phyloP scores from a whole-genome alignment of 2,329 filamentous ascomycete species.

The Ophiosphaerella herpotricha region DNA sequence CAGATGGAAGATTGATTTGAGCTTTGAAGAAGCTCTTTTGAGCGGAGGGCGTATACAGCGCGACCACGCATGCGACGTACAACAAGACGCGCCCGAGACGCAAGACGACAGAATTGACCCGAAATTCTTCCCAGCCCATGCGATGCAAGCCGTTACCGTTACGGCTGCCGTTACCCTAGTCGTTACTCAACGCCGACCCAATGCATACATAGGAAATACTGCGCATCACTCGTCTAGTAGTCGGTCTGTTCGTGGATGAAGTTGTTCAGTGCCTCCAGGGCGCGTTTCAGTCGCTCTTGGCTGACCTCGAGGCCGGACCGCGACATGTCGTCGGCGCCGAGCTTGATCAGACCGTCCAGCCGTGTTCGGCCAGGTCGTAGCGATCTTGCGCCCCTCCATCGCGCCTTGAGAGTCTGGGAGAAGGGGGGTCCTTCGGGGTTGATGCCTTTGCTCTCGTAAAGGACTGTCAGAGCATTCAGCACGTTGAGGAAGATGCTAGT shows the following conservation, averaged over 20 bases:
- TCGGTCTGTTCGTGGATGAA: conserved; percentile 45
- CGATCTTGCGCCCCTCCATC: conserved; percentile 39
- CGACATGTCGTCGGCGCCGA: conserved; percentile 39
- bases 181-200: conserved; percentile 28
- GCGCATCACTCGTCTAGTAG: conserved; percentile 19
- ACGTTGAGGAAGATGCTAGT: conserved; percentile 44
- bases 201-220: conserved; percentile 16
- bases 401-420: conserved; percentile 31
- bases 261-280: conserved; percentile 43
- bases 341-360: conserved; percentile 37
- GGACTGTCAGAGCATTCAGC: conserved; percentile 38
- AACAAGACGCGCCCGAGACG: conserved; percentile 17
- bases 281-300: conserved; percentile 38
- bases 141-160: conserved; percentile 18
- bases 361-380: conserved; percentile 37
- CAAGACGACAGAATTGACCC: conserved; percentile 10
- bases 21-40: conserved; percentile 1
- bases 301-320: conserved; percentile 40
- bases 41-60: conserved; percentile 17
- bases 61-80: conserved; percentile 21
- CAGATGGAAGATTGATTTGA: conserved; percentile 11
- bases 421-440: conserved; percentile 38
- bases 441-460: conserved; percentile 39
- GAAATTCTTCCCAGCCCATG: conserved; percentile 16
- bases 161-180: conserved; percentile 10